Evolutionary conservation across 257 asterid genomes (phyloP), one percentile per base, ranked within the genome.

Genomic region (Eustoma russellianum): DNA sequence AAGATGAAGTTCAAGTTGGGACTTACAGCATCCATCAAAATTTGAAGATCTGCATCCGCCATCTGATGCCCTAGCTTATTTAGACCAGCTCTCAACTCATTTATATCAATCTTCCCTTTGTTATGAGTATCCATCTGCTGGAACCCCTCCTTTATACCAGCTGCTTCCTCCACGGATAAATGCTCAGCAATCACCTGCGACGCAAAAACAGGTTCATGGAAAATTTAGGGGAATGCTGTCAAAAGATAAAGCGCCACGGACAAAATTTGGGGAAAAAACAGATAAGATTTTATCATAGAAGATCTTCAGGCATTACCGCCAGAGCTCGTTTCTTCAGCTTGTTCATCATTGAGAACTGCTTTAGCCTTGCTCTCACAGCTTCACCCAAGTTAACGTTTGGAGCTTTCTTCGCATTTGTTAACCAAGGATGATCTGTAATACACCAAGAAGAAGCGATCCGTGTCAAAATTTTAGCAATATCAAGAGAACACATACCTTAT

Each of bases 261-360:
- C 1, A 18, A 30, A 46, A 15, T 46, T n/a, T 6, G 16, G 40
- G 53, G 48, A 55, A 45, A 34, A 33, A 66, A 38, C 15, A 46
- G 51, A 17, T 34, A 46, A 19, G 14, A 41, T 3, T 47, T 17
- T 34, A 14, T 51, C 51, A 28, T 48, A 13, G 7, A 19, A 30
- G 19, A 13, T 17, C 56, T 17, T 40, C 33, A 51, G 60, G 16
- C 56, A 60, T 62, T 73, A 75, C 81, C 81, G 70, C 65, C 30
- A 75, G 52, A 50, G 81, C 78, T 59, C 75, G 62, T 75, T 75
- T 75, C 81, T 75, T 75, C 69, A 75, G 66, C 66, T 75, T 75
- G 73, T 75, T 75, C 81, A 75, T 75, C 41, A 71, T 55, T 28
- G 81, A 67, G 45, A 75, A 75, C 63, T 75, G 81, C 58, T 75